These are phyloP conservation scores for Candida suzukii DNA, from an alignment of 805 yeast species.

Conservation along the genomic window DNA sequence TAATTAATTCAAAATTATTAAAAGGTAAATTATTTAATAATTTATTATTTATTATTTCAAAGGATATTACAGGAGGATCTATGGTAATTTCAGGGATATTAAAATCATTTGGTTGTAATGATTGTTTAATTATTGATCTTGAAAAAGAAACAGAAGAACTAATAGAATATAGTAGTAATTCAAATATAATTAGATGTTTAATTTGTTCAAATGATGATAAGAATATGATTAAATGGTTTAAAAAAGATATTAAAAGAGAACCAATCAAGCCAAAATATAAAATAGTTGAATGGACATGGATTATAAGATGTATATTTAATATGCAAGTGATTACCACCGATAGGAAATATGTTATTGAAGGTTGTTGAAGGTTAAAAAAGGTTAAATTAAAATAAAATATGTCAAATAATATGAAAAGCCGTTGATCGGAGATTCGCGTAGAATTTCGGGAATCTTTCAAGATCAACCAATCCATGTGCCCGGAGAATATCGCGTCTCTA, in stretches of 20 bases:
- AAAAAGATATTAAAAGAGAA: slow-evolving; percentile 11
- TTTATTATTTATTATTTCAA: slow-evolving; percentile 46
- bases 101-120: slow-evolving; percentile 45
- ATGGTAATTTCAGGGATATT: slow-evolving; percentile 50
- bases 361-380: no score
- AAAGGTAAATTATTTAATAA: slow-evolving; percentile 34
- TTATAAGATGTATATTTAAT: slow-evolving; percentile 47
- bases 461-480: no score
- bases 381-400: no score
- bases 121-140: slow-evolving; percentile 11
- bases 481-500: no score
- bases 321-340: slow-evolving; percentile 18
- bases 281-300: slow-evolving; percentile 60
- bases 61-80: slow-evolving; percentile 54
- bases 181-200: no score
- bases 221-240: slow-evolving; percentile 21
- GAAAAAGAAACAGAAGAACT: slow-evolving; percentile 9
- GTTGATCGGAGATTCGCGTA: no score
- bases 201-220: slow-evolving; percentile 24
- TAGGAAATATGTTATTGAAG: not conserved
- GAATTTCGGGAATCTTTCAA: no score
- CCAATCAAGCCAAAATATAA: slow-evolving; percentile 23
- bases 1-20: slow-evolving; percentile 12
- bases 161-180: slow-evolving; percentile 1
- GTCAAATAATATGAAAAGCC: no score